Evolutionary conservation across 2,329 filamentous ascomycete genomes (phyloP).

Genomic region (Cylindrodendrum hubeiense): DNA sequence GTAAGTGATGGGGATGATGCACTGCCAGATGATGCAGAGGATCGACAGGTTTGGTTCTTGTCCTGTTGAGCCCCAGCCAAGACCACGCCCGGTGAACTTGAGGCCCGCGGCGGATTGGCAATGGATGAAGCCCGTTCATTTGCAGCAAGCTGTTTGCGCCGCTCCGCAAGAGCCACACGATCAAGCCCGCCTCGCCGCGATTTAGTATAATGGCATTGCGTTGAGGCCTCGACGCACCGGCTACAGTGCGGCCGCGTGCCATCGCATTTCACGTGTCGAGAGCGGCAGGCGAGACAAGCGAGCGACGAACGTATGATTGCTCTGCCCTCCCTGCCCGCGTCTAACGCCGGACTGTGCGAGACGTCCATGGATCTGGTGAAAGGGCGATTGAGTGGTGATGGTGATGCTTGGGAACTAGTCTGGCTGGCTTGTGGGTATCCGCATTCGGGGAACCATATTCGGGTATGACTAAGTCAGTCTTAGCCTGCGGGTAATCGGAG

Average conservation of each 20-base stretch:
- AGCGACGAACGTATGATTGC: conserved; percentile 43
- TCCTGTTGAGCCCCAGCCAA: background rate
- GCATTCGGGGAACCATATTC: background rate
- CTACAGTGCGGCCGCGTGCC: conserved; percentile 60
- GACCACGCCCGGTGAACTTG: background rate
- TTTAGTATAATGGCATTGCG: conserved; percentile 63
- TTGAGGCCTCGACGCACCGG: conserved; percentile 57
- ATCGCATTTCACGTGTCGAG: conserved; percentile 66
- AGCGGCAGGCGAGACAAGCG: conserved; percentile 65
- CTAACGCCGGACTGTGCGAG: background rate
- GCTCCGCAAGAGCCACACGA: conserved; percentile 43
- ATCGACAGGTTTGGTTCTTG: background rate
- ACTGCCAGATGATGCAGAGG: background rate
- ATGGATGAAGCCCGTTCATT: background rate
- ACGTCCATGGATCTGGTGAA: background rate
- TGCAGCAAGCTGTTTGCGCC: conserved; percentile 44
- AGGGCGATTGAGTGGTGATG: background rate
- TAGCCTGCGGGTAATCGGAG: background rate
- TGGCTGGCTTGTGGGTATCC: background rate
- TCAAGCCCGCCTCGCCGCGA: conserved; percentile 61
- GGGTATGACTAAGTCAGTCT: background rate
- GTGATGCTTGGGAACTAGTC: background rate
- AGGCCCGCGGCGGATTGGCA: background rate
- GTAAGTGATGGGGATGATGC: background rate
- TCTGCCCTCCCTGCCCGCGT: background rate